Conservation (phyloP, 331 rosid species). For the Prunus yedoensis region DNA sequence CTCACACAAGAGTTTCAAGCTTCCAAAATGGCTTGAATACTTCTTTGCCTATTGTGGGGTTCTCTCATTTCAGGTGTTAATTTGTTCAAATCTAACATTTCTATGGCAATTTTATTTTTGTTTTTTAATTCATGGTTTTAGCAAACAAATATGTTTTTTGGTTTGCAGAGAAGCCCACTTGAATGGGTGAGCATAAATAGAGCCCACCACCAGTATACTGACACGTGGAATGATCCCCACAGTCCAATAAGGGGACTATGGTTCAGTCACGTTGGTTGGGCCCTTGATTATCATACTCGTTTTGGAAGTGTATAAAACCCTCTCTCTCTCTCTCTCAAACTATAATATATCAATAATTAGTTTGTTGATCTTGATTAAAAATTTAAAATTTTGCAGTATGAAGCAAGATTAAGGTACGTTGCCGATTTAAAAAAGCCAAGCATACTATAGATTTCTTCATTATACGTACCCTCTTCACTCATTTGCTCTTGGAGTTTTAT, state of each 20-base stretch:
- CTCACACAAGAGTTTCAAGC: conserved; percentile 23
- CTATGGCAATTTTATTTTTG: not conserved
- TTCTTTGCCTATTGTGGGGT: conserved; percentile 13
- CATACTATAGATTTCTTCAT: conserved; percentile 25
- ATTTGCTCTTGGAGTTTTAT: conserved; percentile 14
- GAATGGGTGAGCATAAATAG: conserved; percentile 34
- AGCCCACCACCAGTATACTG: conserved; percentile 26
- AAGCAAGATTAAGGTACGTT: conserved; percentile 16
- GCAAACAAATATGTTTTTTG: not conserved
- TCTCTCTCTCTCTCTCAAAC: too few species aligned
- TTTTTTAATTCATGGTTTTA: not conserved
- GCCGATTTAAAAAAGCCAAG: conserved; percentile 15
- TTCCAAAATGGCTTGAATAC: conserved; percentile 33
- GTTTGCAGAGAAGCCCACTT: conserved; percentile 23
- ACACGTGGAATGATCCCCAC: conserved; percentile 22
- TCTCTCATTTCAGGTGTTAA: conserved; percentile 12
- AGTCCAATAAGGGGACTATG: conserved; percentile 18
- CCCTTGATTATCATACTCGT: conserved; percentile 4
- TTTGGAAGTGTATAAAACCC: not conserved
- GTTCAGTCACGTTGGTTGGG: conserved; percentile 32
- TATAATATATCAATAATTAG: too few species aligned
- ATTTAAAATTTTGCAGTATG: conserved; percentile 3
- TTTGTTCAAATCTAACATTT: not conserved
- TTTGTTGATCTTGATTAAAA: not conserved
- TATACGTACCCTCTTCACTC: conserved; percentile 25